phyloP scores from a whole-genome alignment of 2,329 filamentous ascomycete species.

The Nemania sp. region DNA sequence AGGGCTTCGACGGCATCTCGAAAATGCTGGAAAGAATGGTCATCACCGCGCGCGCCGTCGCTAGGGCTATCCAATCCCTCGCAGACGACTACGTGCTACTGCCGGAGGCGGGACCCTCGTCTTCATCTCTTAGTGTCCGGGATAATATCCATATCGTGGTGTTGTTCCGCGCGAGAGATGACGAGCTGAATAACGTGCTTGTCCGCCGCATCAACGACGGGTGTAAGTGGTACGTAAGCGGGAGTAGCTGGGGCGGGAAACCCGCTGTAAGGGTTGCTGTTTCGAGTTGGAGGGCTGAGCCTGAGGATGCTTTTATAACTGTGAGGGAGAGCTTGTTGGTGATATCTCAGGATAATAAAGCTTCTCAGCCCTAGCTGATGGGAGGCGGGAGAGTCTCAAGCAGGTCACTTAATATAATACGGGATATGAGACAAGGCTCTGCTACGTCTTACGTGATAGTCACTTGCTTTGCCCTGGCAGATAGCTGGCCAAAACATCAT shows the following conservation, averaged over 20 bases:
- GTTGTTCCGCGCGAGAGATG: slow-evolving; percentile 73
- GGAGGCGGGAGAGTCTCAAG: background rate
- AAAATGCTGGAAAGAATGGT: slow-evolving; percentile 75
- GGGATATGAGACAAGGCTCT: no score
- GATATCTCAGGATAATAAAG: slow-evolving; percentile 43
- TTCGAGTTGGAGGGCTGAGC: slow-evolving; percentile 79
- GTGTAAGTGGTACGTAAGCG: slow-evolving; percentile 78
- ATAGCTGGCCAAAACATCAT: no score
- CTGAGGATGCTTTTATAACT: slow-evolving; percentile 66
- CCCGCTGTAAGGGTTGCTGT: slow-evolving; percentile 83
- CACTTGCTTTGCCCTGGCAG: no score
- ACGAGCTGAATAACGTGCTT: slow-evolving; percentile 65
- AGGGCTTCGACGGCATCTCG: slow-evolving; percentile 70
- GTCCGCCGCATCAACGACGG: slow-evolving; percentile 73
- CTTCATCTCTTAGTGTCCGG: slow-evolving; percentile 42
- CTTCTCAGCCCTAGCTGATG: background rate
- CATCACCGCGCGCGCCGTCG: slow-evolving; percentile 68
- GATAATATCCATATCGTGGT: slow-evolving; percentile 70
- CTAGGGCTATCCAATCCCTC: slow-evolving; percentile 63
- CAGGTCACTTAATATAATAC: no score
- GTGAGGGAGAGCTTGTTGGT: slow-evolving; percentile 64
- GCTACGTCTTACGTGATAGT: no score
- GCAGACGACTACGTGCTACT: slow-evolving; percentile 42
- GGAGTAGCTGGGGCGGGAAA: slow-evolving; percentile 74
- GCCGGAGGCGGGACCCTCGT: slow-evolving; percentile 35